Conservation (phyloP, 148 eudicot species). For the Rhododendron griersonianum region DNA sequence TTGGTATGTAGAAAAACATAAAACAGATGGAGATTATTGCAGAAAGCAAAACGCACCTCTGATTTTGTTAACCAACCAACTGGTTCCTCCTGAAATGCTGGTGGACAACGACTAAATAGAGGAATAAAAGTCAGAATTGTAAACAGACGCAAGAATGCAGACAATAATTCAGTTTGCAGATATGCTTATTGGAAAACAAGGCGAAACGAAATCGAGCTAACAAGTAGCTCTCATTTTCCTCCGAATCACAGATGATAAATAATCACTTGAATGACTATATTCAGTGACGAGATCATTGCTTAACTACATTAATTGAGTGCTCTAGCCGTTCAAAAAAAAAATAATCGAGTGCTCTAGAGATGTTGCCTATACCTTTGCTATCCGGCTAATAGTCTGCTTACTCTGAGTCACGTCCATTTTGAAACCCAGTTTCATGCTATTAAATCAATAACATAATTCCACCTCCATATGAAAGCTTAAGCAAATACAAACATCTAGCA, state of each 20-base stretch:
- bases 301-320: not conserved
- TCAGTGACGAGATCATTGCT: not conserved
- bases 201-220: not conserved
- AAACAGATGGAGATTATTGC: not conserved
- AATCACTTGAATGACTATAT: not conserved
- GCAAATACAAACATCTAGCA: not conserved
- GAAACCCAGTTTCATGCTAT: not conserved
- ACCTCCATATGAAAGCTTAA: not conserved
- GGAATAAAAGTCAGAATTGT: conserved; percentile 15
- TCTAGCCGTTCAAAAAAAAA: too few species aligned
- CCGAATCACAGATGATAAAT: not conserved
- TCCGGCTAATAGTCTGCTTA: not conserved
- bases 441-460: not conserved
- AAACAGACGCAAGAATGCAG: not conserved
- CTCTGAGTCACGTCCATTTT: not conserved
- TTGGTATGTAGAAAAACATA: not conserved
- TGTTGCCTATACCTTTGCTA: not conserved
- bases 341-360: not conserved
- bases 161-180: not conserved
- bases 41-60: conserved; percentile 63
- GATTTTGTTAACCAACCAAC: conserved; percentile 79
- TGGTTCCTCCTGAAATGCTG: conserved; percentile 78
- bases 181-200: not conserved
- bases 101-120: conserved; percentile 51
- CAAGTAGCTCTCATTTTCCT: not conserved